Percentiles rank a stretch among this genome's conserved stretches.
Conservation (phyloP, 2,329 filamentous ascomycete species). For the Fusarium algeriense region DNA sequence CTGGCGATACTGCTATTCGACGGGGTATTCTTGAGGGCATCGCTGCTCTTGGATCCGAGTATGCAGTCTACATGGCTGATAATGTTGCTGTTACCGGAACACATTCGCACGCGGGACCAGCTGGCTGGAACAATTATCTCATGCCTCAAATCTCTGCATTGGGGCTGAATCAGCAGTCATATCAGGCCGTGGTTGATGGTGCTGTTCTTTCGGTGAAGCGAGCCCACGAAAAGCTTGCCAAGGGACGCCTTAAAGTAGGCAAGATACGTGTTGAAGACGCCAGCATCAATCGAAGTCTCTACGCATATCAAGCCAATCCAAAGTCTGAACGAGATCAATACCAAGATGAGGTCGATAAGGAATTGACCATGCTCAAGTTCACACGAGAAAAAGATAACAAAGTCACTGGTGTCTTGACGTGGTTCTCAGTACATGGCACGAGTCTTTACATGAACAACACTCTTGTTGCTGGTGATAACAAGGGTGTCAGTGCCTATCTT, state of each 20-base stretch:
- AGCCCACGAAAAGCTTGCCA: not conserved
- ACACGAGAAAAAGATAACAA: not conserved
- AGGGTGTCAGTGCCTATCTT: slow-evolving; percentile 3
- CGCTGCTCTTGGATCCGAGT: not conserved
- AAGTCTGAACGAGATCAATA: slow-evolving; percentile 1
- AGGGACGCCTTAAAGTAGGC: slow-evolving; percentile 4
- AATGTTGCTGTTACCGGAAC: slow-evolving; percentile 14
- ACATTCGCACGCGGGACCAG: not conserved
- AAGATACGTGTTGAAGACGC: slow-evolving; percentile 12
- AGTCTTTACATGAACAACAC: slow-evolving; percentile 20
- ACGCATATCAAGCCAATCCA: not conserved
- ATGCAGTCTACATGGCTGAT: not conserved
- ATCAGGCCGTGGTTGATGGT: slow-evolving; percentile 5
- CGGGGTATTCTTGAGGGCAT: slow-evolving; percentile 1
- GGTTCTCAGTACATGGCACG: slow-evolving; percentile 1
- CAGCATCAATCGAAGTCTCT: slow-evolving; percentile 18
- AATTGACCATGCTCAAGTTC: slow-evolving; percentile 18
- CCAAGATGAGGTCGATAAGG: slow-evolving; percentile 9
- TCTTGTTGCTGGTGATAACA: slow-evolving; percentile 3
- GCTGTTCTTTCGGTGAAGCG: slow-evolving; percentile 1
- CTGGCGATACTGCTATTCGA: slow-evolving; percentile 5
- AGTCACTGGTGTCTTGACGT: not conserved
- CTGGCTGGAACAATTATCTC: slow-evolving; percentile 16
- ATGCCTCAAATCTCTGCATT: slow-evolving; percentile 16
- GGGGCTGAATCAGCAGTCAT: slow-evolving; percentile 5